Evolutionary conservation across 2,329 filamentous ascomycete species (phyloP).

Genomic region (Colletotrichum trifolii): DNA sequence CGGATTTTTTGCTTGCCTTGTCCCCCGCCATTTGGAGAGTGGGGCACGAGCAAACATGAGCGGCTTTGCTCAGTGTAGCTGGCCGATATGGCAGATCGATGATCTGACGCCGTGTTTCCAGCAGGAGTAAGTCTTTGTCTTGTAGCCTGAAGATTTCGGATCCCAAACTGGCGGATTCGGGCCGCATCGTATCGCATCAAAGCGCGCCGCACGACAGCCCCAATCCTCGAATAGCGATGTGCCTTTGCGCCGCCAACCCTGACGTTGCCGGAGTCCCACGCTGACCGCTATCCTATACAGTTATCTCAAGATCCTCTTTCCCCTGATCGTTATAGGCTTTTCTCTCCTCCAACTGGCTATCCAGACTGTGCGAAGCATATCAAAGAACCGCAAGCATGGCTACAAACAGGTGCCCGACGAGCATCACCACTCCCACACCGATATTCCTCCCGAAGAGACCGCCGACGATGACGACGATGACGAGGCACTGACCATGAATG

Average conservation of each 20-base stretch:
- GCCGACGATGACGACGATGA: constrained; percentile 69
- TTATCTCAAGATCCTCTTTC: constrained; percentile 84
- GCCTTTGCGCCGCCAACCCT: not conserved
- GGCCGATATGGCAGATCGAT: constrained; percentile 71
- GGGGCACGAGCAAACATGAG: constrained; percentile 50
- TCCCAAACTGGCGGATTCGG: constrained; percentile 5
- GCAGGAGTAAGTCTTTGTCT: constrained; percentile 68
- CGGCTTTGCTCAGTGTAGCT: constrained; percentile 63
- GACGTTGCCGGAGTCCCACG: not conserved
- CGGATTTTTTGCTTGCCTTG: constrained; percentile 24
- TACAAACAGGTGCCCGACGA: constrained; percentile 68
- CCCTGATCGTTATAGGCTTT: constrained; percentile 74
- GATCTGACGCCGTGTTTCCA: constrained; percentile 74
- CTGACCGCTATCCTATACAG: constrained; percentile 55
- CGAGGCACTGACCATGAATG: constrained; percentile 63
- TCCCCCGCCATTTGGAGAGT: constrained; percentile 32
- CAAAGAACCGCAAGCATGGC: constrained; percentile 60
- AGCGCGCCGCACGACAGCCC: constrained; percentile 1
- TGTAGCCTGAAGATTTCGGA: not conserved
- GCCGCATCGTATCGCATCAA: constrained; percentile 15
- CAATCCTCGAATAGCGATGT: not conserved
- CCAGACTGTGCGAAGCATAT: constrained; percentile 65
- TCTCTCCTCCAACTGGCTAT: constrained; percentile 76
- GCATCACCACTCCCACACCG: constrained; percentile 59
- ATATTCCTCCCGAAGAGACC: constrained; percentile 59